Conservation (phyloP, 192 early-diverging fungal genomes). For the Coemansia sp. region DNA sequence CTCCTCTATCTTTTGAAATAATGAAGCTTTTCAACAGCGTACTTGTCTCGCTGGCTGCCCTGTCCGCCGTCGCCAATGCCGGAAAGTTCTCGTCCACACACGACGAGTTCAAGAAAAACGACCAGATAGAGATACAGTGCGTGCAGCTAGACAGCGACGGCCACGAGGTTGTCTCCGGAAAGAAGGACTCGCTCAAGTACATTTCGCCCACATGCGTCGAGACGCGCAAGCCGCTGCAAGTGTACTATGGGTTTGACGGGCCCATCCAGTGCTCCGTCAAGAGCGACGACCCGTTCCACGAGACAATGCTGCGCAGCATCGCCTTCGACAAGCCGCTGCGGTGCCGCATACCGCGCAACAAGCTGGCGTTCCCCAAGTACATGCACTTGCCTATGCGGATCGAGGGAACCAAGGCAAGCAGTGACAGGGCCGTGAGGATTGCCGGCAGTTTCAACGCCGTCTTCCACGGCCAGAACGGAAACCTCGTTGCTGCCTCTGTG, state of each 20-base stretch:
- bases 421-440: constrained; percentile 8
- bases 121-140: constrained; percentile 33
- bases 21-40: not conserved
- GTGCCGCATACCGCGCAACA: constrained; percentile 34
- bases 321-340: constrained; percentile 16
- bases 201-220: constrained; percentile 35
- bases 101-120: constrained; percentile 27
- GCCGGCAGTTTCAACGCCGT: constrained; percentile 45
- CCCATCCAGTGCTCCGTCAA: constrained; percentile 41
- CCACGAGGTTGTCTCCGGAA: constrained; percentile 1
- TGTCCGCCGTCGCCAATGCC: not conserved
- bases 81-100: constrained; percentile 13
- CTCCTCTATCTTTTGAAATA: not conserved
- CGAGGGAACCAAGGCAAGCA: constrained; percentile 10
- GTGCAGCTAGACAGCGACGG: constrained; percentile 18
- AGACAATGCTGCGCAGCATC: constrained; percentile 9
- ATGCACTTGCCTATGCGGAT: constrained; percentile 18
- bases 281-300: constrained; percentile 28
- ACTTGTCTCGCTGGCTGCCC: not conserved
- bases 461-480: constrained; percentile 34
- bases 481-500: constrained; percentile 28
- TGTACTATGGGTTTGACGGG: constrained; percentile 41
- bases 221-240: constrained; percentile 18
- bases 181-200: constrained; percentile 18
- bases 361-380: constrained; percentile 14